Base-by-base conservation (phyloP, 495 filamentous ascomycete species). In the Hypoxylon intermedium region DNA sequence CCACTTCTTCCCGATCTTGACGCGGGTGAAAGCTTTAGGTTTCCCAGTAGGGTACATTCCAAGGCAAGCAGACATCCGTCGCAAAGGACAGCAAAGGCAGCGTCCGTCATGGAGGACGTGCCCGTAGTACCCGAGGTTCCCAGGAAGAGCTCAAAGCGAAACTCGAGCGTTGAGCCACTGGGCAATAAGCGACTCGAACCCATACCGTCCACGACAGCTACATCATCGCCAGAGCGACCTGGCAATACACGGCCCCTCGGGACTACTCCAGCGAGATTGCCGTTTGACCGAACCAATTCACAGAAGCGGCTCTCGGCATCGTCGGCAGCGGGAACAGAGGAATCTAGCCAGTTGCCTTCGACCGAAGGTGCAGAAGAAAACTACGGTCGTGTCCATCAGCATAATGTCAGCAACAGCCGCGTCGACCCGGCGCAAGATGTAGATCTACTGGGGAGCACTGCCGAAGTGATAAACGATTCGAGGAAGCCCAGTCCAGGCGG, bases 331-430 rank as follows among this genome's bases (percentile, higher is more conserved):
- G 85, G 79, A 0, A 85, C 71, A 5, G 78, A 77, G 13, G 79
- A 76, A 6, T 75, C 75, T 50, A 70, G 57, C 59, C 68, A 67
- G 47, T 36, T 77, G 3, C 47, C 74, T 52, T 60, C 67, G 6
- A 51, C 52, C 21, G 62, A 57, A 9, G 45, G 31, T 13, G 38
- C 40, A n/a, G 66, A 77, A 7, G 88, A 89, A 2, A 89, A 81
- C 64, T 79, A 87, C 64, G 89, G 90, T 0, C 87, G 85, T 62
- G 90, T 93, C n/a, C 77, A 88, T 30, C 87, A 90, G 23, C 86
- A 89, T 53, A 85, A 79, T 57, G 80, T 83, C 26, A 83, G 73
- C 59, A 75, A n/a, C n/a, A n/a, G n/a, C n/a, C n/a, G 76, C 24
- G 78, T 85, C n/a, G 81, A 86, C 37, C 79, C 80, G 0, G 74